Base-by-base conservation (phyloP, 352 stramenopile genomes). In the Pythium dissimile region DNA sequence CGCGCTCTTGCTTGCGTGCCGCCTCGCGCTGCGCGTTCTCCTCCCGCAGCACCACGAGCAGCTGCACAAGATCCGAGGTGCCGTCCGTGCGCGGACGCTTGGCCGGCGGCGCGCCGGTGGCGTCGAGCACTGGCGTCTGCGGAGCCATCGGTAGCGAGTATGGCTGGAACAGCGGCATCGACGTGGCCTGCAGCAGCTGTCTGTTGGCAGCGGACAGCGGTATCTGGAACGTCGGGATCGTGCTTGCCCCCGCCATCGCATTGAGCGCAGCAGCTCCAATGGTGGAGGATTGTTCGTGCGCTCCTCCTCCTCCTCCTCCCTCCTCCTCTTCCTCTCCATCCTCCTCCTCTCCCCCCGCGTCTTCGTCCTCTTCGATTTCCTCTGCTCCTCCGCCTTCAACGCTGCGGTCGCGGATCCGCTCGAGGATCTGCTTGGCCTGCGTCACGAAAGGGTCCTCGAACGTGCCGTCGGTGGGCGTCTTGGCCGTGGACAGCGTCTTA, bases 1-100 rank as follows among this genome's bases (percentile, higher is more conserved):
- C 49, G 12, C 49, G 37, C 37, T 57, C 49, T 1, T 15, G n/a
- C 1, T 37, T 35, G 4, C 49, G 49, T 27, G 38, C 26, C 12
- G 15, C n/a, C 38, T 57, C 49, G 1, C 49, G 49, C 38, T 49
- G 49, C n/a, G 49, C 49, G 11, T 57, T 57, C 49, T 57, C 49
- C 13, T 57, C 49, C 1, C 49, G 49, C 23, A 57, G 44, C 49
- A 57, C 37, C 16, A 57, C 20, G 13, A 57, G 38, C 15, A 57
- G 12, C 27, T 57, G 49, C 18, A 39, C 26, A n/a, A 57, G 49
- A 15, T 57, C 49, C 26, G 49, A 57, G 2, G n/a, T 16, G 16
- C 41, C 11, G 1, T 18, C 41, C 6, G 41, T 24, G 24, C 41
- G 23, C 18, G 18, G 18, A 5, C 41, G 41, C 18, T 41, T 41